Evolutionary conservation across 441 rosid species (phyloP), one percentile per base, ranked within the genome.

Genomic region (Biscutella laevigata): DNA sequence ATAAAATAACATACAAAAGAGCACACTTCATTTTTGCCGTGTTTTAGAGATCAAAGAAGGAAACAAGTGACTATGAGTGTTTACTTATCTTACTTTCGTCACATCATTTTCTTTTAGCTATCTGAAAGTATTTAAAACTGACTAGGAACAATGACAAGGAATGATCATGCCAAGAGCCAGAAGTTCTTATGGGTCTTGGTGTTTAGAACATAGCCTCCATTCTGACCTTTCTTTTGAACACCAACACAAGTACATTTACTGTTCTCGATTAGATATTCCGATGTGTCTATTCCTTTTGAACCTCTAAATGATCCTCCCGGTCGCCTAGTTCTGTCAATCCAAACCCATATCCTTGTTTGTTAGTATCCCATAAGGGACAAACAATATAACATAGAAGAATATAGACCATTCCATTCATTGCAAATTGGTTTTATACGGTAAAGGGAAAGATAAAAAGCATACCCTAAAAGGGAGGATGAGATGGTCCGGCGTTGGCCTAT

Each of bases 171-270:
- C 47, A 90, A 73, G 10, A 87, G 92, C 95, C 98, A 91, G 74
- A 84, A 87, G 59, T 91, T 91, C 68, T 74, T 83, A 28, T 74
- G 88, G 20, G 90, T 81, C 75, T 81, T 91, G 26, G 90, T 76
- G 59, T 87, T 91, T 59, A 84, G 90, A 45, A 87, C 86, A 66
- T 82, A 87, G 12, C 98, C 95, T 47, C 76, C 88, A 48, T 78
- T 90, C 50, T 81, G 92, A 14, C 96, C 88, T 68, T 79, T 83
- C 59, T 76, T 84, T 43, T 78, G 90, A 9, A 91, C 98, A 5
- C 69, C 96, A 39, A 91, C 95, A 49, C 98, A 87, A 25, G 74
- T 74, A 70, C 96, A 84, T 45, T 61, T 76, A 74, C 96, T 71
- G 47, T 87, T 81, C 69, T 87, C 88, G 24, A 84, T 87, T 75